Conservation (phyloP, 768 basidiomycete genomes). For the Pulveroboletus sp. region DNA sequence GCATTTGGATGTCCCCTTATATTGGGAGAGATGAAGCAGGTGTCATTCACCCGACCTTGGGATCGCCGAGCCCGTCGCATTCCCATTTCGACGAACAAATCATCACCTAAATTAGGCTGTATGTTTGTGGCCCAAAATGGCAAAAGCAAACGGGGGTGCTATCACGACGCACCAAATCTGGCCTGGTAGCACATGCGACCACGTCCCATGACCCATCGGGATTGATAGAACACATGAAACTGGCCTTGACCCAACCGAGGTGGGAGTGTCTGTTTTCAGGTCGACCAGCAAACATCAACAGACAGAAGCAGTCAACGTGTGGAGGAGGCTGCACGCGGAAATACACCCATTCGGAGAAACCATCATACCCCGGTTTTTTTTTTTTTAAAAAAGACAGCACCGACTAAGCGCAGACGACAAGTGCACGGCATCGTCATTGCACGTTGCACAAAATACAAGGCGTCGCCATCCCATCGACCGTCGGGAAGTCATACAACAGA, state of each 20-base stretch:
- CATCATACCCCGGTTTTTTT: not conserved
- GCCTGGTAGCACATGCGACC: not conserved
- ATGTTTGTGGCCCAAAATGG: conserved; percentile 23
- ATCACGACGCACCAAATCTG: not conserved
- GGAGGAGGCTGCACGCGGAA: not conserved
- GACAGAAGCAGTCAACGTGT: too few species aligned
- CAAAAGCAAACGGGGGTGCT: not conserved
- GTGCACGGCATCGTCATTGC: not conserved
- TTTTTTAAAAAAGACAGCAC: too few species aligned
- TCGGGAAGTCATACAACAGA: not conserved
- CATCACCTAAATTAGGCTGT: conserved; percentile 17
- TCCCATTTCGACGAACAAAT: conserved; percentile 27
- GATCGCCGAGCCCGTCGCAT: conserved; percentile 3
- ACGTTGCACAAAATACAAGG: conserved; percentile 18
- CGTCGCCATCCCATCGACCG: conserved; percentile 6
- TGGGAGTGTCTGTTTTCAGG: not conserved
- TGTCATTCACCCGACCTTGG: conserved; percentile 9
- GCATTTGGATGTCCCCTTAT: conserved; percentile 30
- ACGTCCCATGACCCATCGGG: conserved; percentile 17
- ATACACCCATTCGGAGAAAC: not conserved
- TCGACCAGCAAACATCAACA: not conserved
- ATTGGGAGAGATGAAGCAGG: not conserved
- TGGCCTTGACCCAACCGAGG: too few species aligned
- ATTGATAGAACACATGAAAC: not conserved
- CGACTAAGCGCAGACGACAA: conserved; percentile 1